A percentile compares a stretch with the other conserved stretches of the same genome.
Conservation (phyloP, 2,329 filamentous ascomycete species). For the Nemania sp. region DNA sequence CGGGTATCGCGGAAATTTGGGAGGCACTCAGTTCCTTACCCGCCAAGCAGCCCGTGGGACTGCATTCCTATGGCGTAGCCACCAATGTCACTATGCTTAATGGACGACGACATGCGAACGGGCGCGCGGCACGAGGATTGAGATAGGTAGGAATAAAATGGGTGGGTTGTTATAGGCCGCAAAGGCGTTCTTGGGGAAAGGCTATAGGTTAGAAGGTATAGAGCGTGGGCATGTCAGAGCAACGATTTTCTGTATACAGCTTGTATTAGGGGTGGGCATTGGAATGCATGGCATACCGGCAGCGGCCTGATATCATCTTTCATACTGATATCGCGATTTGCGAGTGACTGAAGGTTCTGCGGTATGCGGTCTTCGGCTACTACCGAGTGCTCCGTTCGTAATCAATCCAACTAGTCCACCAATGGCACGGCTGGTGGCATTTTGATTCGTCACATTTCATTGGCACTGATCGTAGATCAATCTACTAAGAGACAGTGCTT, state of each 20-base stretch:
- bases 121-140: conserved; percentile 29
- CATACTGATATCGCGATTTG: neutral
- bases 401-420: no score
- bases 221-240: neutral
- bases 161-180: no score
- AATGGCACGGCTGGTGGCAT: no score
- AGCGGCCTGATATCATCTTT: neutral
- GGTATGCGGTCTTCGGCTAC: no score
- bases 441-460: no score
- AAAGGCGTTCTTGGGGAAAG: conserved; percentile 17
- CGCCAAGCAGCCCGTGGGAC: conserved; percentile 46
- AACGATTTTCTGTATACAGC: conserved; percentile 18
- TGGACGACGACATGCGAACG: conserved; percentile 35
- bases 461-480: no score
- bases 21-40: conserved; percentile 61
- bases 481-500: no score
- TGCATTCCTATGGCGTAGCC: conserved; percentile 32
- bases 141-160: no score
- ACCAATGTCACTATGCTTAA: conserved; percentile 24
- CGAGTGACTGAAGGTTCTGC: neutral
- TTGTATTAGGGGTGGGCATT: neutral
- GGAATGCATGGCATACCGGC: conserved; percentile 2
- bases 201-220: conserved; percentile 18
- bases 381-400: no score
- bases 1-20: conserved; percentile 87